Evolutionary conservation across 108 stramenopile genomes (phyloP), one percentile per base, ranked within the genome.

Genomic region (Mediolabrus comicus): DNA sequence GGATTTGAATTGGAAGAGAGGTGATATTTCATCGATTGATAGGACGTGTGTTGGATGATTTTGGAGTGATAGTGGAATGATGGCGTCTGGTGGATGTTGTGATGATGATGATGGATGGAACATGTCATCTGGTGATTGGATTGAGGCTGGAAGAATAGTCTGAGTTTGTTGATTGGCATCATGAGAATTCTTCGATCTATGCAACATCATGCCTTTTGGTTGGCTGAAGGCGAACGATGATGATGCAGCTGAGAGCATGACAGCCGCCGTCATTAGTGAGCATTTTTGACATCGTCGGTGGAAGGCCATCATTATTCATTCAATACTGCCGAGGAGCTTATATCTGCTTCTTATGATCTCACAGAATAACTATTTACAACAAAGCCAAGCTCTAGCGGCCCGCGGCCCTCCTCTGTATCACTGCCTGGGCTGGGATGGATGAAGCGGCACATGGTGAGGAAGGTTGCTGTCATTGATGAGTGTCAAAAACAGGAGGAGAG

Each of bases 11-110:
- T 57, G 54, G 53, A 72, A 24, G 22, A 72, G 43, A 34, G 82
- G 82, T 16, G 34, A 31, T 8, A 83, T 79, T 61, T 83, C 62
- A 9, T 71, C 64, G 13, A 66, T 11, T 28, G 80, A 17, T n/a
- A 81, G 80, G 51, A 60, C 59, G 39, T 78, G 69, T 6, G 77
- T 71, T 4, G 41, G 41, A 43, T 13, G 41, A 19, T 43, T 43
- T 17, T 43, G 41, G 41, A 43, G 41, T 17, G 41, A 43, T n/a
- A 43, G 41, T 19, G n/a, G n/a, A n/a, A n/a, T n/a, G n/a, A n/a
- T n/a, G n/a, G n/a, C n/a, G n/a, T n/a, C n/a, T n/a, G n/a, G n/a
- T n/a, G 41, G 41, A 19, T 17, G 13, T 2, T 43, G 41, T 17
- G 41, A 43, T 38, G 36, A 38, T 11, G 10, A 7, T 43, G 41